These are phyloP conservation scores for Heliamphora pulchella DNA, from an alignment of 179 eudicot species.

Conservation along the genomic window DNA sequence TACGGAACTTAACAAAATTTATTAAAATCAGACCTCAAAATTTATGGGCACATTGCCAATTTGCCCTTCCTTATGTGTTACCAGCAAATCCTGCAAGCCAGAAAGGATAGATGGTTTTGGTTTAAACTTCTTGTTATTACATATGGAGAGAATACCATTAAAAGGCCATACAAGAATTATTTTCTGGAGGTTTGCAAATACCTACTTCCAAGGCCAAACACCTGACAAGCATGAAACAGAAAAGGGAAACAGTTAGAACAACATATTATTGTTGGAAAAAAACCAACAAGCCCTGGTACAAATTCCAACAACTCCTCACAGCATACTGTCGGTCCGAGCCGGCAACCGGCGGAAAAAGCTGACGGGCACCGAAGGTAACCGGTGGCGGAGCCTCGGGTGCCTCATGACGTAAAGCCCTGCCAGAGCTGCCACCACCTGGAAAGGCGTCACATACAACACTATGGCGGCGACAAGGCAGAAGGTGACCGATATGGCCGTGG, in stretches of 20 bases:
- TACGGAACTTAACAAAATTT: too few species aligned
- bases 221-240: too few species aligned
- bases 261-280: neutral
- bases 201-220: slow-evolving; percentile 12
- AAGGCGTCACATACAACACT: slow-evolving; percentile 80
- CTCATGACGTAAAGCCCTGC: slow-evolving; percentile 71
- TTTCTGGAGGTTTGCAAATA: neutral
- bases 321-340: slow-evolving; percentile 76
- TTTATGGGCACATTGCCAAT: too few species aligned
- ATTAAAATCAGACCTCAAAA: too few species aligned
- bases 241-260: neutral
- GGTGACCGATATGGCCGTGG: slow-evolving; percentile 68
- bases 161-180: slow-evolving; percentile 4
- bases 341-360: slow-evolving; percentile 89
- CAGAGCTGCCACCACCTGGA: slow-evolving; percentile 68
- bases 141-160: neutral
- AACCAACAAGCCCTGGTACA: neutral
- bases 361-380: slow-evolving; percentile 73
- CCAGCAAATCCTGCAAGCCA: too few species aligned
- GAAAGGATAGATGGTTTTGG: too few species aligned
- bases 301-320: slow-evolving; percentile 29
- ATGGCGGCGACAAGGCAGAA: slow-evolving; percentile 68
- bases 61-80: too few species aligned
- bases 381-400: slow-evolving; percentile 83
- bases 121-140: neutral